These are phyloP conservation scores for Toxicodendron radicans DNA, from an alignment of 345 rosid genomes.

Conservation along the genomic window DNA sequence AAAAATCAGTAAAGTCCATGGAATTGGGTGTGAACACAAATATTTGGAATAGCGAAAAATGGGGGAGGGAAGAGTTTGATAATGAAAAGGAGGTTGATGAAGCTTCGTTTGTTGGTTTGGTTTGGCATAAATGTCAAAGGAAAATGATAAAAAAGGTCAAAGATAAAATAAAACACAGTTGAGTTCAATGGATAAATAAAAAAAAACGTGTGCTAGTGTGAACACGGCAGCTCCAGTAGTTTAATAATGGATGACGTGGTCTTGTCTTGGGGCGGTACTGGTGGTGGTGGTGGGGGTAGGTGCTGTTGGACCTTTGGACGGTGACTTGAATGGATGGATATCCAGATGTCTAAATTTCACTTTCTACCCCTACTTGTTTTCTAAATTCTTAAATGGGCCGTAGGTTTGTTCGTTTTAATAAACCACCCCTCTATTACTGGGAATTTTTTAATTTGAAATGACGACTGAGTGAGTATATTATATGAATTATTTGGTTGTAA, in stretches of 20 bases:
- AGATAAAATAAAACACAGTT: not conserved
- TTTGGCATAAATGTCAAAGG: not conserved
- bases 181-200: not conserved
- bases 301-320: conserved; percentile 27
- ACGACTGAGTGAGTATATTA: too few species aligned
- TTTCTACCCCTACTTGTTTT: too few species aligned
- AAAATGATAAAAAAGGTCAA: too few species aligned
- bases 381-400: too few species aligned
- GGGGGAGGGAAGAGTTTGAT: not conserved
- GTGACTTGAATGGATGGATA: too few species aligned
- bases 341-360: too few species aligned
- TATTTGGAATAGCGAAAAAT: conserved; percentile 15
- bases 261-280: too few species aligned
- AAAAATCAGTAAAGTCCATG: not conserved
- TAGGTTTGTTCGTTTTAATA: too few species aligned
- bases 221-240: conserved; percentile 21
- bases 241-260: not conserved
- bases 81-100: not conserved
- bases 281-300: conserved; percentile 32
- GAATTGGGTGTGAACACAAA: conserved; percentile 22
- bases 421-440: too few species aligned
- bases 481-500: too few species aligned
- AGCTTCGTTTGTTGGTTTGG: too few species aligned
- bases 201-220: conserved; percentile 28
- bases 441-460: too few species aligned